Percentiles rank a stretch among this genome's conserved stretches.
Conservation (phyloP, 2,329 filamentous ascomycete genomes). For the Myrmaecium sp. region DNA sequence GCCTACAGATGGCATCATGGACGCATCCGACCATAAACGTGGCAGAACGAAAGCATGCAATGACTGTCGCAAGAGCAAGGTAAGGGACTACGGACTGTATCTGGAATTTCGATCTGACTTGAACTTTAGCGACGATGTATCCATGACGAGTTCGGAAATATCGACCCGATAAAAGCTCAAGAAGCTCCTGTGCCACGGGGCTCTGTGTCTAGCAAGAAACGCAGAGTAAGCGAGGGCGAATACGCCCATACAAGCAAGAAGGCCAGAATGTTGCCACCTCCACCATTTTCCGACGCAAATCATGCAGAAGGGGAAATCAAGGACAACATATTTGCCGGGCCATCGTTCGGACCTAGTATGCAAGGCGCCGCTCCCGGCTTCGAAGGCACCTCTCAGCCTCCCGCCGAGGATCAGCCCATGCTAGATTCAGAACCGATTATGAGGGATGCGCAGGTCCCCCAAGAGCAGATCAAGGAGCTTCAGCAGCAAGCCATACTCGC, state of each 20-base stretch:
- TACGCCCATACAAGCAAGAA: slow-evolving; percentile 4
- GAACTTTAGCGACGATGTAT: slow-evolving; percentile 43
- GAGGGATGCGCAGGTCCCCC: no score
- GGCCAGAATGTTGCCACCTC: background rate
- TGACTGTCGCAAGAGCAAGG: slow-evolving; percentile 52
- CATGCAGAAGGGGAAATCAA: slow-evolving; percentile 12
- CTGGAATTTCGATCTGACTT: slow-evolving; percentile 9
- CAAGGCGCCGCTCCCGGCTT: slow-evolving; percentile 11
- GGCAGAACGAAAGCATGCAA: slow-evolving; percentile 47
- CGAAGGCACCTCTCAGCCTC: slow-evolving; percentile 7
- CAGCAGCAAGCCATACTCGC: no score
- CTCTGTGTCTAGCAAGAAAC: slow-evolving; percentile 37
- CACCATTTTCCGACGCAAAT: slow-evolving; percentile 10
- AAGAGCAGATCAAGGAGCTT: no score
- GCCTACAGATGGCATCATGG: slow-evolving; percentile 17
- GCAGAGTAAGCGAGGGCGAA: slow-evolving; percentile 20
- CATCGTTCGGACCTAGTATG: no score
- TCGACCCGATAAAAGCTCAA: slow-evolving; percentile 46
- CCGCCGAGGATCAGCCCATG: slow-evolving; percentile 10
- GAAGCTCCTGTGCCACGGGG: slow-evolving; percentile 44
- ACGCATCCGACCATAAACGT: slow-evolving; percentile 33
- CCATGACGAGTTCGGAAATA: slow-evolving; percentile 46
- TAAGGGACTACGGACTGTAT: slow-evolving; percentile 16
- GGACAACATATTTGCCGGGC: slow-evolving; percentile 11
- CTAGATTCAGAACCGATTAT: no score